These are phyloP conservation scores for Cucurbitaria berberidis DNA, from an alignment of 2,329 filamentous ascomycete genomes.

Conservation along the genomic window DNA sequence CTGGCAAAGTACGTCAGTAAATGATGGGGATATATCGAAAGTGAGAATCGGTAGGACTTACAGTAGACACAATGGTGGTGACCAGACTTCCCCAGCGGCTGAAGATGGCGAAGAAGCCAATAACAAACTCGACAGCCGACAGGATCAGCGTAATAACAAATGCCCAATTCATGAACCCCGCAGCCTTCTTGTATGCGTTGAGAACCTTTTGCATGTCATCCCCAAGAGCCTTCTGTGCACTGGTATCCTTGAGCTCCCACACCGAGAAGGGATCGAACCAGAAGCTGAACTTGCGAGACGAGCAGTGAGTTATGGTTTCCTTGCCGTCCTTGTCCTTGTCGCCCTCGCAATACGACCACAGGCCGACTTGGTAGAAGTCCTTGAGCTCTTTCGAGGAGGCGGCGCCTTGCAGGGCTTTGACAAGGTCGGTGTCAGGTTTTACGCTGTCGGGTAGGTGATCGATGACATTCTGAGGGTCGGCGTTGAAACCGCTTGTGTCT, in stretches of 20 bases:
- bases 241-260: conserved; percentile 65
- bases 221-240: conserved; percentile 63
- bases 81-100: conserved; percentile 80
- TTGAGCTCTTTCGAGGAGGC: conserved; percentile 59
- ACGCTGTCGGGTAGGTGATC: conserved; percentile 33
- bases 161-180: conserved; percentile 82
- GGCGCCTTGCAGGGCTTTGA: conserved; percentile 48
- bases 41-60: conserved; percentile 56
- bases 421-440: conserved; percentile 48
- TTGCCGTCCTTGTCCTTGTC: conserved; percentile 57
- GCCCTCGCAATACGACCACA: conserved; percentile 86
- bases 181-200: conserved; percentile 73
- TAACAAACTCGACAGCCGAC: conserved; percentile 73
- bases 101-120: conserved; percentile 84
- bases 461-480: conserved; percentile 52
- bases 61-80: conserved; percentile 75
- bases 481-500: conserved; percentile 59
- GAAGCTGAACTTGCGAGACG: conserved; percentile 74
- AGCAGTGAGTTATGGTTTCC: conserved; percentile 67
- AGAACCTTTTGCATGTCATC: conserved; percentile 70
- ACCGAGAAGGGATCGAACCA: conserved; percentile 73
- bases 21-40: conserved; percentile 39
- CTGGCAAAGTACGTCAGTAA: conserved; percentile 34
- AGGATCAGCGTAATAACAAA: conserved; percentile 76
- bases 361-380: conserved; percentile 78